Evolutionary conservation across 2,329 filamentous ascomycete species (phyloP).

Genomic region (Fusarium buxicola): DNA sequence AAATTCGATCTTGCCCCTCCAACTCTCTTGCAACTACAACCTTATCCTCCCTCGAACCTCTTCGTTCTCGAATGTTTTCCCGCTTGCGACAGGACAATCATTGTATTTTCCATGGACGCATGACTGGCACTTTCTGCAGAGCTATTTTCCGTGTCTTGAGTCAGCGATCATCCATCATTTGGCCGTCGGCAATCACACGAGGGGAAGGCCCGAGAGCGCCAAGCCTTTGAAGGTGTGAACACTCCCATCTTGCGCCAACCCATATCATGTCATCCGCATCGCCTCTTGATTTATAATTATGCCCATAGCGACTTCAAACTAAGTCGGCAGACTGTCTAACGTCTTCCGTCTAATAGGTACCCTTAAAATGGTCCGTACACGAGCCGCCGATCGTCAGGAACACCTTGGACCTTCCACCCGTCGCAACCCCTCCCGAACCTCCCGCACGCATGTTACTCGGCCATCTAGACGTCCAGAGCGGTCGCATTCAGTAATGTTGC

Average conservation of each 20-base stretch:
- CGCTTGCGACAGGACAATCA: background rate
- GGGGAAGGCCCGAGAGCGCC: conserved; percentile 6
- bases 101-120: background rate
- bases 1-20: conserved; percentile 38
- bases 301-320: accelerated
- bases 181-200: background rate
- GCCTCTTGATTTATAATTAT: background rate
- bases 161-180: background rate
- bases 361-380: conserved; percentile 46
- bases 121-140: background rate
- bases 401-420: conserved; percentile 20
- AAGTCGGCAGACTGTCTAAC: conserved; percentile 14
- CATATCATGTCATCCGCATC: background rate
- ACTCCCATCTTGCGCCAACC: conserved; percentile 27
- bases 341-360: conserved; percentile 4
- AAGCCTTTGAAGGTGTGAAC: conserved; percentile 30
- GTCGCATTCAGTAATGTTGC: conserved; percentile 22
- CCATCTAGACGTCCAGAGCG: conserved; percentile 30
- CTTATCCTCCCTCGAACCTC: conserved; percentile 14
- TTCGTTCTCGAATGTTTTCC: conserved; percentile 4
- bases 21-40: conserved; percentile 39
- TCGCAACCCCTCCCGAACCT: conserved; percentile 42
- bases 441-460: conserved; percentile 18
- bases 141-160: background rate
- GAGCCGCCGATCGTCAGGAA: conserved; percentile 38